Conservation (phyloP, 495 filamentous ascomycete species). For the Baudoinia panamericana region DNA sequence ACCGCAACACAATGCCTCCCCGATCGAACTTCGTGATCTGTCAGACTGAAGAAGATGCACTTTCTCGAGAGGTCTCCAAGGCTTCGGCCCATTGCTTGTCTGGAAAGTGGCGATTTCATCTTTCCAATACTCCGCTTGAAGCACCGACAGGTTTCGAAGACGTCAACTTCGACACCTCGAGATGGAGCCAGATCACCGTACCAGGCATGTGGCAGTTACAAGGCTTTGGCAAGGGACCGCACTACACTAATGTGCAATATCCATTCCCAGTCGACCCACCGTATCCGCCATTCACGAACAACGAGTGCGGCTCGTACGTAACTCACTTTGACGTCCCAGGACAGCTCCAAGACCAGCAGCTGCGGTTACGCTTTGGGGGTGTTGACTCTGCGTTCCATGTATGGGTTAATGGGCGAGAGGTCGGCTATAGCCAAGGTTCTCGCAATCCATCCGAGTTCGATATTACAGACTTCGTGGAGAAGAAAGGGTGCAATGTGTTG, state of each 20-base stretch:
- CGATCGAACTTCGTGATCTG: constrained; percentile 5
- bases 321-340: constrained; percentile 3
- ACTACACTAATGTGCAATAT: constrained; percentile 14
- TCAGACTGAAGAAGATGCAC: constrained; percentile 1
- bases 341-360: neutral
- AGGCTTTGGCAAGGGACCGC: constrained; percentile 7
- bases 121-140: constrained; percentile 6
- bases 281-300: constrained; percentile 7
- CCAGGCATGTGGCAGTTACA: constrained; percentile 21
- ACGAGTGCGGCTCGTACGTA: constrained; percentile 10
- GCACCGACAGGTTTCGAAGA: constrained; percentile 17
- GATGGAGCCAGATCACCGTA: constrained; percentile 16
- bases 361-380: constrained; percentile 14
- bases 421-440: constrained; percentile 14
- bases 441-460: constrained; percentile 18
- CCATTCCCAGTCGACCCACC: constrained; percentile 12
- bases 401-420: constrained; percentile 10
- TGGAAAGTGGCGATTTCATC: constrained; percentile 9
- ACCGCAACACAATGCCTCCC: constrained; percentile 7
- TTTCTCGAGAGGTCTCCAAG: constrained; percentile 3
- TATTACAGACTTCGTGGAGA: constrained; percentile 9
- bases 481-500: constrained; percentile 3
- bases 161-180: constrained; percentile 2
- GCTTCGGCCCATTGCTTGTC: constrained; percentile 5
- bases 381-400: constrained; percentile 17